Evolutionary conservation across 257 asterid genomes (phyloP).

Genomic region (Asclepias syriaca): DNA sequence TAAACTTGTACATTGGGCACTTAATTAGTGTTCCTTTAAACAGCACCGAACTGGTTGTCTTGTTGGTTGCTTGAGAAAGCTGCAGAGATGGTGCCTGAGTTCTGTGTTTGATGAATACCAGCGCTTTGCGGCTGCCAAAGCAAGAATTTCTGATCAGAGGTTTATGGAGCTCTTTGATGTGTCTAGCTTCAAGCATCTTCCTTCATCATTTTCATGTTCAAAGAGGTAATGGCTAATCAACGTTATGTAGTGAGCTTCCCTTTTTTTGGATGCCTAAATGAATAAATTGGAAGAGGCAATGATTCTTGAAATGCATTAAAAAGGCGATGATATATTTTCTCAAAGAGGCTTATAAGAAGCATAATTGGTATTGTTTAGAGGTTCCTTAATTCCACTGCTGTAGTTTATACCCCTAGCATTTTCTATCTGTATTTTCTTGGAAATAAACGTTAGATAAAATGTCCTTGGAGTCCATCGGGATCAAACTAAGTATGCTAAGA

Average conservation of each 20-base stretch:
- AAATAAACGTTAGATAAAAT: not conserved
- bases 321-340: conserved; percentile 8
- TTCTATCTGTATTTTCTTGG: not conserved
- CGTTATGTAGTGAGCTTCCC: conserved; percentile 1
- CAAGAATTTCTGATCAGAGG: conserved; percentile 80
- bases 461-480: not conserved
- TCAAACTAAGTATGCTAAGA: not conserved
- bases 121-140: conserved; percentile 81
- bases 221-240: conserved; percentile 33
- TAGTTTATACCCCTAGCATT: not conserved
- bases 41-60: conserved; percentile 93
- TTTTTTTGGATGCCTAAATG: not conserved
- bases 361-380: not conserved
- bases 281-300: conserved; percentile 11
- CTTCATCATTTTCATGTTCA: conserved; percentile 39
- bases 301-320: conserved; percentile 4
- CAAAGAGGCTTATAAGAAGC: conserved; percentile 10
- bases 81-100: conserved; percentile 76
- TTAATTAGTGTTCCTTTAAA: conserved; percentile 5
- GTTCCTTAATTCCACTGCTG: not conserved
- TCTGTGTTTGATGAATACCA: conserved; percentile 88
- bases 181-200: conserved; percentile 45
- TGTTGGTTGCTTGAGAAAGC: conserved; percentile 79
- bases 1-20: not conserved
- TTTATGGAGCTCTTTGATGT: conserved; percentile 76